These are phyloP conservation scores for Arthroderma sp. DNA, from an alignment of 2,329 filamentous ascomycete genomes.

Conservation along the genomic window DNA sequence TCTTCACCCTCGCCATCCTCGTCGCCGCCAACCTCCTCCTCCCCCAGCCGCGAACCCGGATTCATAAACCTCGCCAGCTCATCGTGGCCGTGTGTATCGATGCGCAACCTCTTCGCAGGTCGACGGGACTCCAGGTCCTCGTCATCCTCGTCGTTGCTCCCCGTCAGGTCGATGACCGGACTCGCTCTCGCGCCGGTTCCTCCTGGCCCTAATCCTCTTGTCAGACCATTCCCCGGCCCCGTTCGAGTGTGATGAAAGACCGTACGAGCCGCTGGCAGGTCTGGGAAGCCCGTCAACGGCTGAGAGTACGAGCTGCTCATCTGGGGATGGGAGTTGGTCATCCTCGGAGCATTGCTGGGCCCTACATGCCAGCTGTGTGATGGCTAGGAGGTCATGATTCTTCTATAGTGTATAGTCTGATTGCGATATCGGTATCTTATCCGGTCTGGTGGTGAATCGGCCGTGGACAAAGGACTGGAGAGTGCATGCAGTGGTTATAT, in stretches of 20 bases:
- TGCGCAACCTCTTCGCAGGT: slow-evolving; percentile 26
- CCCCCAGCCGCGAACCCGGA: background rate
- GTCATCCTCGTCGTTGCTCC: slow-evolving; percentile 21
- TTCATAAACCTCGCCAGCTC: background rate
- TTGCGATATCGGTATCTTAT: background rate
- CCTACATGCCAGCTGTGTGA: slow-evolving; percentile 24
- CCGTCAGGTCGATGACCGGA: slow-evolving; percentile 29
- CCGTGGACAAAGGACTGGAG: background rate
- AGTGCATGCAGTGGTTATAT: slow-evolving; percentile 1
- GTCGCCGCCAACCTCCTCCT: background rate
- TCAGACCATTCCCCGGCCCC: background rate
- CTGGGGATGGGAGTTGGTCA: slow-evolving; percentile 22
- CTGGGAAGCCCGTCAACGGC: background rate
- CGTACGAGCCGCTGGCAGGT: background rate
- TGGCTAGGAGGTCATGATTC: slow-evolving; percentile 15
- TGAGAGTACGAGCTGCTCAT: slow-evolving; percentile 18
- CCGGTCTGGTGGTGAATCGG: background rate
- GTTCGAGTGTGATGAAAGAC: background rate
- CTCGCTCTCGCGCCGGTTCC: slow-evolving; percentile 16
- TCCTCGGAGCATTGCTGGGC: slow-evolving; percentile 30
- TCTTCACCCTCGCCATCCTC: background rate
- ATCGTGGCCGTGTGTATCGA: slow-evolving; percentile 20
- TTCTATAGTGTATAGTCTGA: background rate
- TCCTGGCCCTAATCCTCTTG: background rate
- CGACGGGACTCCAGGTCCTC: slow-evolving; percentile 27